Evolutionary conservation across 2,329 filamentous ascomycete genomes (phyloP).

Genomic region (Phoma sp.): DNA sequence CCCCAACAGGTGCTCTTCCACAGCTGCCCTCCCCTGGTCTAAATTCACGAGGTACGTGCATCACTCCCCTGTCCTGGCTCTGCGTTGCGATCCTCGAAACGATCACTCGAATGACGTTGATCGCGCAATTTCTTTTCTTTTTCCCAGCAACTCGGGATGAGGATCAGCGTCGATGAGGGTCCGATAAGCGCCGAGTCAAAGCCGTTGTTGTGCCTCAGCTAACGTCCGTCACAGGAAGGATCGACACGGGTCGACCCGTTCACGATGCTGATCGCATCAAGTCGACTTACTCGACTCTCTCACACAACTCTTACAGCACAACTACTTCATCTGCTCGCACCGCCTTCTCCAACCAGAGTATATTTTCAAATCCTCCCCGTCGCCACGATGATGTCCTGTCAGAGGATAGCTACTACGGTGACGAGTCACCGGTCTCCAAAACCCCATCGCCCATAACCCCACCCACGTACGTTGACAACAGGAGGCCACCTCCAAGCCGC

Average conservation of each 20-base stretch:
- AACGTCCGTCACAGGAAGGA: slow-evolving; percentile 17
- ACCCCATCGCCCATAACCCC: slow-evolving; percentile 13
- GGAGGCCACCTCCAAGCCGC: slow-evolving; percentile 5
- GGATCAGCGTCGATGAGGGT: slow-evolving; percentile 16
- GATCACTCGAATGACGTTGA: background rate
- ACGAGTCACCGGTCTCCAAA: slow-evolving; percentile 8
- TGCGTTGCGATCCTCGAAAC: slow-evolving; percentile 20
- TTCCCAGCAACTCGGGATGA: background rate
- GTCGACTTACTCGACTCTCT: slow-evolving; percentile 29
- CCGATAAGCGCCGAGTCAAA: slow-evolving; percentile 2
- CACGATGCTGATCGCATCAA: slow-evolving; percentile 18
- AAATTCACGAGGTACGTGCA: slow-evolving; percentile 31
- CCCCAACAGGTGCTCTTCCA: slow-evolving; percentile 29
- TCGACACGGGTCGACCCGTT: slow-evolving; percentile 15
- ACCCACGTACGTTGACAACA: slow-evolving; percentile 14
- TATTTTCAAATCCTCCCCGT: slow-evolving; percentile 27
- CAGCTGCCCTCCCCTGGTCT: slow-evolving; percentile 23
- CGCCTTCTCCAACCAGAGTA: slow-evolving; percentile 26
- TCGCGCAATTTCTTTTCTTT: slow-evolving; percentile 10
- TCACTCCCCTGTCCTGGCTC: slow-evolving; percentile 3
- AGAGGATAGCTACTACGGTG: slow-evolving; percentile 20
- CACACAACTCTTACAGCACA: slow-evolving; percentile 27
- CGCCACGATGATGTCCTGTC: slow-evolving; percentile 27
- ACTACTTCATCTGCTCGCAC: slow-evolving; percentile 22
- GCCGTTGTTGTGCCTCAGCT: slow-evolving; percentile 10